Percentiles rank a stretch among this genome's conserved stretches.
phyloP scores from a whole-genome alignment of 2,329 filamentous ascomycete genomes.

The Sporothrix euskadiensis region DNA sequence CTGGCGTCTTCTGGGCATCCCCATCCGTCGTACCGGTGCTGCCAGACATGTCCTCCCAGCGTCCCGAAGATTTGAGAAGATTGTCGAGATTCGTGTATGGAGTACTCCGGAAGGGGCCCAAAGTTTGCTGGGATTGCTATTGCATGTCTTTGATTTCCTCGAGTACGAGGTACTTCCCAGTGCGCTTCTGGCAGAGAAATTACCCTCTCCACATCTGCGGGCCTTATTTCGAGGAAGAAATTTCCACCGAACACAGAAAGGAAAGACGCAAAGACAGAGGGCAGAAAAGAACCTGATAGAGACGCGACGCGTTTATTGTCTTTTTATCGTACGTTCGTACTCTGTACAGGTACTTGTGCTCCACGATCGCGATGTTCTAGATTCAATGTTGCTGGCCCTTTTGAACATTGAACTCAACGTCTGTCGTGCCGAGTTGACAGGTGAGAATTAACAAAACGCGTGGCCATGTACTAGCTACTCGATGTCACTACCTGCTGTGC shows the following conservation, averaged over 20 bases:
- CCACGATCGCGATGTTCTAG: not conserved
- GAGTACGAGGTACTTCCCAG: not conserved
- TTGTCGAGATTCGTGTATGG: not conserved
- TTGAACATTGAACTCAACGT: not conserved
- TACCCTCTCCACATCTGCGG: slow-evolving; percentile 13
- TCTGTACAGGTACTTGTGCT: not conserved
- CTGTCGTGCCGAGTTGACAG: not conserved
- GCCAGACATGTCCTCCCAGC: not conserved
- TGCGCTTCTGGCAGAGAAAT: not conserved
- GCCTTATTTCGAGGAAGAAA: not conserved
- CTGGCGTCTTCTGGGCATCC: not conserved
- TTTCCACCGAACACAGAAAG: not conserved
- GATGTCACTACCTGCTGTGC: not conserved
- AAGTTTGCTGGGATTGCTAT: not conserved
- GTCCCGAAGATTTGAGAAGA: not conserved
- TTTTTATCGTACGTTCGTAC: too few species aligned
- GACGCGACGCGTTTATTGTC: not conserved
- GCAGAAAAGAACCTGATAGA: not conserved
- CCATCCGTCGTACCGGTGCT: slow-evolving; percentile 1
- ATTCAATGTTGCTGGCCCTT: not conserved
- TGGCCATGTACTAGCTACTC: not conserved
- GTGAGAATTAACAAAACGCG: not conserved
- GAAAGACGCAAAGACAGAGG: not conserved
- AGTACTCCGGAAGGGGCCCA: not conserved
- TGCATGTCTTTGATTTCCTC: not conserved